These are phyloP conservation scores for Aurantiochytrium sp. DNA, from an alignment of 108 stramenopile genomes.

Conservation along the genomic window DNA sequence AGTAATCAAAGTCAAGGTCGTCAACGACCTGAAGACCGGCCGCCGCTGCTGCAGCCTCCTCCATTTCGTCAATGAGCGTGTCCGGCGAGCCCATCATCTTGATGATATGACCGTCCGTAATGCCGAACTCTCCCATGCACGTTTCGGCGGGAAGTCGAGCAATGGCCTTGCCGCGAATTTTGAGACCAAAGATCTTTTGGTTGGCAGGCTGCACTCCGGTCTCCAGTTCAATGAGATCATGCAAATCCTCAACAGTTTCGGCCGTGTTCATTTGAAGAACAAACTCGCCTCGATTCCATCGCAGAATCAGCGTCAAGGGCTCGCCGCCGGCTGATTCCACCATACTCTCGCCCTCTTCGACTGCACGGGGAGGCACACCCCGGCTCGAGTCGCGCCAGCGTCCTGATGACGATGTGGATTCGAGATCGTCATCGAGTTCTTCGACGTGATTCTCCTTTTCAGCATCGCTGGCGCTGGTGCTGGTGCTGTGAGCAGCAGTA, in stretches of 20 bases:
- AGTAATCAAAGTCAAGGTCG: slow-evolving; percentile 81
- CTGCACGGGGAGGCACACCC: background rate
- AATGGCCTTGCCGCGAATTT: background rate
- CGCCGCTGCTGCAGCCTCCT: background rate
- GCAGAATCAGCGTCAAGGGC: background rate
- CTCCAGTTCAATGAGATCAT: background rate
- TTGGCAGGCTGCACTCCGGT: background rate
- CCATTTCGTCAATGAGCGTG: background rate
- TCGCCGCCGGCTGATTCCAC: background rate
- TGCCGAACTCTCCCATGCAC: background rate
- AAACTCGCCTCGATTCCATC: background rate
- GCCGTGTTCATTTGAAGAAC: background rate
- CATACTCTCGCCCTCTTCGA: background rate
- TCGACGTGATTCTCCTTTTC: too few species aligned
- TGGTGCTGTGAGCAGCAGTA: too few species aligned
- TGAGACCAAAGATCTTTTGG: slow-evolving; percentile 10
- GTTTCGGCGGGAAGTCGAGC: background rate
- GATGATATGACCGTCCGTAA: background rate
- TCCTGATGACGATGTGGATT: too few species aligned
- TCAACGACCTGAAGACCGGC: slow-evolving; percentile 50
- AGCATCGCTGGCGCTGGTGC: too few species aligned
- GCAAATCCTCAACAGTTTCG: slow-evolving; percentile 1
- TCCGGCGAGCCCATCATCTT: background rate
- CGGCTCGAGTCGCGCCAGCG: background rate
- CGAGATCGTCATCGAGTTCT: background rate